Conservation (phyloP, 768 basidiomycete species). For the Leccinum rimulosum region DNA sequence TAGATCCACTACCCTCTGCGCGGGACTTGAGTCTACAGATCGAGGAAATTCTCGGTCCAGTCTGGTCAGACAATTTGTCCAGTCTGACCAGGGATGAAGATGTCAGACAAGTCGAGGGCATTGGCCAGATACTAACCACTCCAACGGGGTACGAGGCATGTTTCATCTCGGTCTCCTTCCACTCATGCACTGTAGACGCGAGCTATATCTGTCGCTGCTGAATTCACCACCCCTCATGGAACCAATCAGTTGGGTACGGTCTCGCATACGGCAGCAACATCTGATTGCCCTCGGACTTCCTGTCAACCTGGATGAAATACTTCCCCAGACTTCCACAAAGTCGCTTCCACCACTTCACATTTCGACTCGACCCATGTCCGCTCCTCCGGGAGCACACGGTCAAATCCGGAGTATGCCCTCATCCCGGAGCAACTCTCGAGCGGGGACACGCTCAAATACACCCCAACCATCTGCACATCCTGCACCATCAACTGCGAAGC, state of each 20-base stretch:
- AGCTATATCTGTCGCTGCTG: slow-evolving; percentile 69
- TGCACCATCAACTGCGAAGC: slow-evolving; percentile 30
- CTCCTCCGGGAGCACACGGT: slow-evolving; percentile 62
- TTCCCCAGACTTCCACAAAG: slow-evolving; percentile 63
- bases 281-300: slow-evolving; percentile 90
- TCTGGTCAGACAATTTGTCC: slow-evolving; percentile 59
- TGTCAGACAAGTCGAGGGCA: slow-evolving; percentile 77
- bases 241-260: slow-evolving; percentile 93
- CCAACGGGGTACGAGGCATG: slow-evolving; percentile 59
- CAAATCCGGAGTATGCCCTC: slow-evolving; percentile 27
- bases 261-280: slow-evolving; percentile 86
- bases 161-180: slow-evolving; percentile 21
- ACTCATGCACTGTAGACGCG: slow-evolving; percentile 53
- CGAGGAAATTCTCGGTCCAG: slow-evolving; percentile 59
- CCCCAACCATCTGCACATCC: slow-evolving; percentile 41
- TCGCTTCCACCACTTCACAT: slow-evolving; percentile 80
- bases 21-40: slow-evolving; percentile 59
- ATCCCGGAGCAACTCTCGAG: slow-evolving; percentile 46
- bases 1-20: slow-evolving; percentile 64
- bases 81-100: slow-evolving; percentile 62
- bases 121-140: slow-evolving; percentile 73
- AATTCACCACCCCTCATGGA: slow-evolving; percentile 72
- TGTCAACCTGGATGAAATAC: slow-evolving; percentile 91
- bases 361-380: slow-evolving; percentile 76
- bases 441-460: slow-evolving; percentile 45